Evolutionary conservation across 1,284 basidiomycete species (phyloP).

Genomic region (Melampsora americana): DNA sequence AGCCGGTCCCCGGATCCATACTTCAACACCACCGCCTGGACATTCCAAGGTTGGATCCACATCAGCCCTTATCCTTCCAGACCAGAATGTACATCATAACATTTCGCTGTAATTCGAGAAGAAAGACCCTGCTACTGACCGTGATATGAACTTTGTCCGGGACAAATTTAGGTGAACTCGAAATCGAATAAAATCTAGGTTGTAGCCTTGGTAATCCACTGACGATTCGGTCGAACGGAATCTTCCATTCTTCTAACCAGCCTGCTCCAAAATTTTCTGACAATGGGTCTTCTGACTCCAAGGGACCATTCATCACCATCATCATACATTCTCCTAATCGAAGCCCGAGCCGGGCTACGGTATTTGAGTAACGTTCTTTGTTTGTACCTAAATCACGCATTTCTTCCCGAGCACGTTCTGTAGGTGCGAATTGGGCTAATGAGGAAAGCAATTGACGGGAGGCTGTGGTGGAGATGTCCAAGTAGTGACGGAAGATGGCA

Average conservation of each 20-base stretch:
- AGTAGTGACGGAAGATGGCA: constrained; percentile 91
- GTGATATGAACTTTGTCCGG: constrained; percentile 88
- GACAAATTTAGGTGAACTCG: constrained; percentile 87
- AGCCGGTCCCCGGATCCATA: constrained; percentile 64
- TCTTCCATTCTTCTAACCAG: constrained; percentile 66
- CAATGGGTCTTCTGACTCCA: constrained; percentile 58
- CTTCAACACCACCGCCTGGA: constrained; percentile 57
- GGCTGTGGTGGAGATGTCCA: constrained; percentile 87
- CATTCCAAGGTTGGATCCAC: background rate
- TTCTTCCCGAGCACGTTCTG: constrained; percentile 68
- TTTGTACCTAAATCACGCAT: constrained; percentile 75
- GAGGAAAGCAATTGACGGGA: constrained; percentile 87
- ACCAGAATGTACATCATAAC: background rate
- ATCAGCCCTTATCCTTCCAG: background rate
- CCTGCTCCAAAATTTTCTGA: constrained; percentile 64
- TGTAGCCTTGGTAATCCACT: constrained; percentile 88
- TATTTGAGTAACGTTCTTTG: constrained; percentile 76
- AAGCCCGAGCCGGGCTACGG: constrained; percentile 75
- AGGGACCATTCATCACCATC: constrained; percentile 74
- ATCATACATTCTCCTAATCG: constrained; percentile 89
- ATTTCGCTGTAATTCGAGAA: constrained; percentile 63
- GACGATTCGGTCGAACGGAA: constrained; percentile 94
- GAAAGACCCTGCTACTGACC: constrained; percentile 76
- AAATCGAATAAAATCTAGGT: constrained; percentile 97
- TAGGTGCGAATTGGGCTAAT: constrained; percentile 83